A percentile compares a stretch with the other conserved stretches of the same genome.
phyloP scores from a whole-genome alignment of 345 rosid genomes.

The Aegle marmelos region DNA sequence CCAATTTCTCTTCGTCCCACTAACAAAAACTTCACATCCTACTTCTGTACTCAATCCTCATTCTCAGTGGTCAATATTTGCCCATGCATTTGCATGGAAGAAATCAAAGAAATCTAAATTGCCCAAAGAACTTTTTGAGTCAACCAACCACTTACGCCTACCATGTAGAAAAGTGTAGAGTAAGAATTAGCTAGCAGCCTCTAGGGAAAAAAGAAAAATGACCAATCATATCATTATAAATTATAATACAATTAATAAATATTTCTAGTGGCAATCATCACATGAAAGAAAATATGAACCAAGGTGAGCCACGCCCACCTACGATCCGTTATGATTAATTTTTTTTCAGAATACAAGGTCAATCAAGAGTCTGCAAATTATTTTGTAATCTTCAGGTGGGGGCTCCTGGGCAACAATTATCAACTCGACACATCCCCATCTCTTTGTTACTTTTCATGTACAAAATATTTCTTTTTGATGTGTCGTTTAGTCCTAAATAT shows the following conservation, averaged over 20 bases:
- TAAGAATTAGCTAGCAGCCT: neutral
- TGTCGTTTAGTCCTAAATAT: neutral
- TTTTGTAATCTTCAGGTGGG: neutral
- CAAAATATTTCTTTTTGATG: neutral
- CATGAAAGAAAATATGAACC: constrained; percentile 12
- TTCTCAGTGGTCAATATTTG: neutral
- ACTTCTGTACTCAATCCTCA: neutral
- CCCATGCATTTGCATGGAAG: neutral
- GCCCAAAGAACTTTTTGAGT: neutral
- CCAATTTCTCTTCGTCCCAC: neutral
- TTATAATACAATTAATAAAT: too few species aligned
- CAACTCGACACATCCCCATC: neutral
- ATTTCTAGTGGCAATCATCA: neutral
- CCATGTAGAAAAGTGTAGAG: neutral
- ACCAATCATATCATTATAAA: neutral
- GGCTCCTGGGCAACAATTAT: neutral
- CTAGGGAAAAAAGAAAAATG: neutral
- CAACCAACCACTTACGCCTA: neutral
- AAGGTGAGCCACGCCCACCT: constrained; percentile 15
- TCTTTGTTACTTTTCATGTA: neutral
- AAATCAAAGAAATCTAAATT: neutral
- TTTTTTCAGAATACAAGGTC: neutral
- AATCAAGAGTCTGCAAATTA: neutral
- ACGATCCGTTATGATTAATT: neutral
- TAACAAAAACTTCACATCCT: too few species aligned